A percentile compares a stretch with the other conserved stretches of the same genome.
These are phyloP conservation scores for Ophiocordyceps robertsii DNA, from an alignment of 2,329 filamentous ascomycete genomes.

Conservation along the genomic window DNA sequence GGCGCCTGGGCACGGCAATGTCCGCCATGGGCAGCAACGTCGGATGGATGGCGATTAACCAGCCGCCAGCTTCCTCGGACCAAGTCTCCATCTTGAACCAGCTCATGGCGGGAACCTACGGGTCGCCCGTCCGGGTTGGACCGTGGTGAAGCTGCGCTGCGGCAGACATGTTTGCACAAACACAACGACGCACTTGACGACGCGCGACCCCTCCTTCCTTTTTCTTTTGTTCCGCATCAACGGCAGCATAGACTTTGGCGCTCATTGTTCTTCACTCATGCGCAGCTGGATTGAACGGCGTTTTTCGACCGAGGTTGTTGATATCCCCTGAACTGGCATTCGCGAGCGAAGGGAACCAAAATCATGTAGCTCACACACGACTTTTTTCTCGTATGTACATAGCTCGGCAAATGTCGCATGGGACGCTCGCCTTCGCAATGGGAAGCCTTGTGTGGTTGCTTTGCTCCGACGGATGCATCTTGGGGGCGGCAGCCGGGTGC, in stretches of 20 bases:
- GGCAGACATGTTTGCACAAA: constrained; percentile 6
- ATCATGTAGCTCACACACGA: background rate
- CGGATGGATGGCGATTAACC: constrained; percentile 56
- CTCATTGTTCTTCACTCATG: constrained; percentile 8
- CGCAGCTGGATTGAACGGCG: background rate
- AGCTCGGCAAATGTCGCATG: background rate
- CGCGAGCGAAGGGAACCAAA: constrained; percentile 2
- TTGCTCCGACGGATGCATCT: too few relatives aligned
- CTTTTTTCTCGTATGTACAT: background rate
- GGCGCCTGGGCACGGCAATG: constrained; percentile 68
- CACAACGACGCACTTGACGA: constrained; percentile 19
- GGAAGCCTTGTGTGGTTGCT: background rate
- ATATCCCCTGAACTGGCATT: constrained; percentile 14
- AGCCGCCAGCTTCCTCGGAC: constrained; percentile 21
- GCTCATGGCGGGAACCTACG: constrained; percentile 46
- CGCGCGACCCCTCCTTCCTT: constrained; percentile 14
- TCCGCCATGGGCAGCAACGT: constrained; percentile 61
- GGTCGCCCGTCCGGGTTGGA: constrained; percentile 47
- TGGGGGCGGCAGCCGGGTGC: too few relatives aligned
- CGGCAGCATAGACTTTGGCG: constrained; percentile 22
- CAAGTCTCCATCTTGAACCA: constrained; percentile 48
- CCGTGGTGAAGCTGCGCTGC: constrained; percentile 31
- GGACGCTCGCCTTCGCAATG: background rate
- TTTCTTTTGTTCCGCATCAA: constrained; percentile 18
- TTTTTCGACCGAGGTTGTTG: background rate